Evolutionary conservation across 1,139 yeast genomes (phyloP).

Genomic region (Taiozyma sp.): DNA sequence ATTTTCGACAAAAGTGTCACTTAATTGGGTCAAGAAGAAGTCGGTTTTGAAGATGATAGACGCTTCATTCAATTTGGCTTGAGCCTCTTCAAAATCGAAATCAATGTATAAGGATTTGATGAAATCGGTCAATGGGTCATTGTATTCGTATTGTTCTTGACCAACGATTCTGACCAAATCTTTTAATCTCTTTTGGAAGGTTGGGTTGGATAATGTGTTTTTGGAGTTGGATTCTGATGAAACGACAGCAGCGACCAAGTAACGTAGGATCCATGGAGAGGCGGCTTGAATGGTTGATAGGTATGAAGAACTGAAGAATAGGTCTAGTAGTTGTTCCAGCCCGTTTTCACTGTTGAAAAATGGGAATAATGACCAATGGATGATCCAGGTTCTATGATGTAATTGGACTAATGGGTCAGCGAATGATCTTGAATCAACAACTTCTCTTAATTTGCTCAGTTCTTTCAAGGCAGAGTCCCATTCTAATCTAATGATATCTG

Average conservation of each 20-base stretch:
- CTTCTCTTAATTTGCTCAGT: slow-evolving; percentile 47
- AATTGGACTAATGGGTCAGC: slow-evolving; percentile 52
- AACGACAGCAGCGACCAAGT: slow-evolving; percentile 54
- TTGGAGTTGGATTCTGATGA: slow-evolving; percentile 24
- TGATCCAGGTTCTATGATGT: slow-evolving; percentile 58
- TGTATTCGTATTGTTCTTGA: slow-evolving; percentile 57
- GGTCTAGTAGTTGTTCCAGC: slow-evolving; percentile 45
- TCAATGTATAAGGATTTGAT: slow-evolving; percentile 49
- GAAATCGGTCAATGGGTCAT: slow-evolving; percentile 55
- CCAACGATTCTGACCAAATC: slow-evolving; percentile 51
- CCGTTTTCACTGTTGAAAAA: slow-evolving; percentile 47
- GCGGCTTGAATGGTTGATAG: slow-evolving; percentile 61
- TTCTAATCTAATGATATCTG: slow-evolving; percentile 48
- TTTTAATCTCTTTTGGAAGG: slow-evolving; percentile 46
- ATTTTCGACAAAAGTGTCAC: slow-evolving; percentile 38
- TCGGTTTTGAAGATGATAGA: slow-evolving; percentile 44
- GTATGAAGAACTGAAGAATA: slow-evolving; percentile 53
- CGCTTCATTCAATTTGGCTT: slow-evolving; percentile 40
- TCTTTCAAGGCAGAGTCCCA: slow-evolving; percentile 50
- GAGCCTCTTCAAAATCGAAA: slow-evolving; percentile 51
- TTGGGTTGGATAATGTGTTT: slow-evolving; percentile 25
- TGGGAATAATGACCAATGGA: slow-evolving; percentile 63
- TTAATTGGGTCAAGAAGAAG: slow-evolving; percentile 44
- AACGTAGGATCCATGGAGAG: slow-evolving; percentile 63
- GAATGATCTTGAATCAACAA: slow-evolving; percentile 48